A percentile compares a stretch with the other conserved stretches of the same genome.
Conservation (phyloP, 2,329 filamentous ascomycete genomes). For the Diplocarpon rosae region DNA sequence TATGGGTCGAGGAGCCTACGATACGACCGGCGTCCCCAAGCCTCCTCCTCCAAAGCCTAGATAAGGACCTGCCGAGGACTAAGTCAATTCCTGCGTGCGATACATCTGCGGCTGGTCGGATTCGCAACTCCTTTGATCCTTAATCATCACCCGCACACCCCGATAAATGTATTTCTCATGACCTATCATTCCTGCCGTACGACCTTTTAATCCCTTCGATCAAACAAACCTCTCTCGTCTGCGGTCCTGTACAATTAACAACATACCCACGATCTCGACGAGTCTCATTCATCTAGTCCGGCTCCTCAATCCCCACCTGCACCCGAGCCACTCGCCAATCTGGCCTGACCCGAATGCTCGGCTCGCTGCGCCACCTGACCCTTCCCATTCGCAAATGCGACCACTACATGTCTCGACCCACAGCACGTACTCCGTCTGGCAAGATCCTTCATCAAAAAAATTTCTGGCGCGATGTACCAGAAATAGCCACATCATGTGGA, state of each 20-base stretch:
- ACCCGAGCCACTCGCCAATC: constrained; percentile 13
- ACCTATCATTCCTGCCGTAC: constrained; percentile 3
- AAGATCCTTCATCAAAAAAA: too few species aligned
- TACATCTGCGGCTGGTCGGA: neutral
- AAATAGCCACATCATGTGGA: too few species aligned
- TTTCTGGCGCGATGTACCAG: constrained; percentile 2
- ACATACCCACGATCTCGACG: constrained; percentile 20
- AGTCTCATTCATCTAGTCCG: too few species aligned
- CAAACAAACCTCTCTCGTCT: constrained; percentile 3
- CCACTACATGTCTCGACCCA: constrained; percentile 21
- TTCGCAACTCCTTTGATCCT: constrained; percentile 4
- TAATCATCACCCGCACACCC: constrained; percentile 3
- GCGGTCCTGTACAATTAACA: constrained; percentile 18
- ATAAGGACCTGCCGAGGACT: constrained; percentile 13
- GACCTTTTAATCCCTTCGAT: constrained; percentile 1
- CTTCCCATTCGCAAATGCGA: constrained; percentile 11
- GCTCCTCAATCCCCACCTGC: constrained; percentile 8
- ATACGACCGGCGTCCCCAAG: constrained; percentile 39
- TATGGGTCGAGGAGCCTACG: constrained; percentile 42
- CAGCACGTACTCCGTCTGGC: constrained; percentile 6
- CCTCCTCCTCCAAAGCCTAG: constrained; percentile 29
- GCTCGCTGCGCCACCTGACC: neutral
- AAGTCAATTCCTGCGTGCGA: constrained; percentile 8
- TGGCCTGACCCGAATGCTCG: neutral
- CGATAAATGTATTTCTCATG: constrained; percentile 2